Base-by-base conservation (phyloP, 345 rosid species). In the Moricandia arvensis region DNA sequence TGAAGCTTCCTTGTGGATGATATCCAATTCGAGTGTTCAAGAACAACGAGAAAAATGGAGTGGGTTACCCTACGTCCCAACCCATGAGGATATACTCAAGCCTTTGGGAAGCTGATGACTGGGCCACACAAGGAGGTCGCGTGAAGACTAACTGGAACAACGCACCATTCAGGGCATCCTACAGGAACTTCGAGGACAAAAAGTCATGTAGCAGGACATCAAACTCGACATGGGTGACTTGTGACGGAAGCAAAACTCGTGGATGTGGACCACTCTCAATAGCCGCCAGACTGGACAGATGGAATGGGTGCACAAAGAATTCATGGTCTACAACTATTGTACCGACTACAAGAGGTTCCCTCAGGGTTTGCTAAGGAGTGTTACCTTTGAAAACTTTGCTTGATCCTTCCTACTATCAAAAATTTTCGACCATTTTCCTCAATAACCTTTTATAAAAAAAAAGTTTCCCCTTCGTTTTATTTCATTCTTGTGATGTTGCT, bases 321-420 rank as follows among this genome's bases (percentile, higher is more conserved):
- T 38, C 73, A 85, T 83, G 91, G 74, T 89, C 38, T 87, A 89
- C 78, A 80, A 87, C 53, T 89, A 89, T 47, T 89, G 93, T 75
- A 33, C 76, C 1, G 86, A 85, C 68, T 51, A 4, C 38, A 76
- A 81, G 64, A 77, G 88, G 73, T 85, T 82, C 71, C 82, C 86
- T 29, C 80, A 37, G 0, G 84, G 84, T 41, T 76, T 5, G 75
- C 88, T 15, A 57, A 55, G 30, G 88, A 83, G 58, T 85, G 88
- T 38, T 24, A 0, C 11, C 75, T 77, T 63, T 35, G 53, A 45
- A 12, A 5, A 4, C 63, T 15, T 59, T 31, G 64, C 41, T 31
- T 68, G 69, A 69, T 63, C 29, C 1, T 69, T 63, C 35, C 1
- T 49, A 21, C 71, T 15, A 2, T 30, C 37, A 15, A 1, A 1